Evolutionary conservation across 345 rosid species (phyloP).

Genomic region (Chamaenerion angustifolium): DNA sequence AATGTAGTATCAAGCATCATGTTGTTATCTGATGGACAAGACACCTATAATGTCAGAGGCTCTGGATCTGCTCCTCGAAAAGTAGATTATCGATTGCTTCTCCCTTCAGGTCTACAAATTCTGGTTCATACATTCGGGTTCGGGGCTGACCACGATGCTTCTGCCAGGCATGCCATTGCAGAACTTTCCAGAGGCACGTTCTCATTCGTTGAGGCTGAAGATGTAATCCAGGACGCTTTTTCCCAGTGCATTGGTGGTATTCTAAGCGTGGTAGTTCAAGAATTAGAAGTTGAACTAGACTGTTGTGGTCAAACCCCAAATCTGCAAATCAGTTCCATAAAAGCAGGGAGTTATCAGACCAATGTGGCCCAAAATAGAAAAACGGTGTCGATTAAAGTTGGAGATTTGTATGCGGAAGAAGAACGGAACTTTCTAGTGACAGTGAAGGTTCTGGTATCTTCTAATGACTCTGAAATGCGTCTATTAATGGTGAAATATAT

Average conservation of each 20-base stretch:
- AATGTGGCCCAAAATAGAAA: constrained; percentile 31
- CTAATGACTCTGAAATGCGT: too few species aligned
- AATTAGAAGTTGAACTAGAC: constrained; percentile 50
- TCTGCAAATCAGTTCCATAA: constrained; percentile 45
- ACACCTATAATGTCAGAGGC: constrained; percentile 15
- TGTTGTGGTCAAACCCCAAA: constrained; percentile 48
- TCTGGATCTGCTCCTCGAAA: constrained; percentile 14
- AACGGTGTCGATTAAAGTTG: constrained; percentile 44
- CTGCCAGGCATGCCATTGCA: constrained; percentile 7
- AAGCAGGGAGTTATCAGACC: too few species aligned
- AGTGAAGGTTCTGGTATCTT: constrained; percentile 20
- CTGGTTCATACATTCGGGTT: constrained; percentile 53
- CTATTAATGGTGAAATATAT: constrained; percentile 44
- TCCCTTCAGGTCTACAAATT: constrained; percentile 42
- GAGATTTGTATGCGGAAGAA: constrained; percentile 59
- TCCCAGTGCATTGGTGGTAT: constrained; percentile 26
- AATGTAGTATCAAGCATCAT: constrained; percentile 50
- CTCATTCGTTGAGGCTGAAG: too few species aligned
- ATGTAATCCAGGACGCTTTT: constrained; percentile 26
- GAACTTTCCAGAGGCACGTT: too few species aligned
- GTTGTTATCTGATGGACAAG: constrained; percentile 44
- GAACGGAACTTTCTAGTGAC: constrained; percentile 64
- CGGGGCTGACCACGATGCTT: constrained; percentile 10
- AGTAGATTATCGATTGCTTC: constrained; percentile 18
- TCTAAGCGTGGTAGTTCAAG: constrained; percentile 45